A percentile compares a stretch with the other conserved stretches of the same genome.
phyloP scores from a whole-genome alignment of 805 yeast genomes.

The Suhomyces sp. region DNA sequence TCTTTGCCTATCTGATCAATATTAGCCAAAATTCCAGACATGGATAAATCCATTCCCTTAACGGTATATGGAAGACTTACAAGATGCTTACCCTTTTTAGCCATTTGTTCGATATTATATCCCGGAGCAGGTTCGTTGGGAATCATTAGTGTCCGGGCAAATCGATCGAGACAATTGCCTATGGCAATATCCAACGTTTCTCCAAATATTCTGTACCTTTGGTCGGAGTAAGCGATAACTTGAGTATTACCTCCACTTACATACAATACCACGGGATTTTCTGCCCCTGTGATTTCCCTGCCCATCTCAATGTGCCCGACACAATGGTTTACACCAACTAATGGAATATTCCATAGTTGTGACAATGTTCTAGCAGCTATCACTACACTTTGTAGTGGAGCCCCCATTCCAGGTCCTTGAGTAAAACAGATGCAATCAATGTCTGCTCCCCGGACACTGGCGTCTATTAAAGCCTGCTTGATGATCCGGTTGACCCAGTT shows the following conservation, averaged over 20 bases:
- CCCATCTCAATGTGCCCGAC: slow-evolving; percentile 99
- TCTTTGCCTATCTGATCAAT: slow-evolving; percentile 80
- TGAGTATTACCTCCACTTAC: slow-evolving; percentile 99
- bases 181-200: slow-evolving; percentile 97
- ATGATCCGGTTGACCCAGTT: slow-evolving; percentile 88
- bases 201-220: slow-evolving; percentile 96
- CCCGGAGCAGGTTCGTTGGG: slow-evolving; percentile 97
- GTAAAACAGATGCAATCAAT: slow-evolving; percentile 88
- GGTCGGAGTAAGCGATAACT: slow-evolving; percentile 93
- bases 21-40: slow-evolving; percentile 91
- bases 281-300: slow-evolving; percentile 95
- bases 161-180: slow-evolving; percentile 94
- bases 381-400: slow-evolving; percentile 91
- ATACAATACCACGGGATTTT: slow-evolving; percentile 93
- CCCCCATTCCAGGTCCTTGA: slow-evolving; percentile 99
- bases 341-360: slow-evolving; percentile 76
- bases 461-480: slow-evolving; percentile 62
- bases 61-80: slow-evolving; percentile 92
- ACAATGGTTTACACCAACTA: slow-evolving; percentile 96
- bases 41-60: slow-evolving; percentile 96
- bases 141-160: slow-evolving; percentile 86
- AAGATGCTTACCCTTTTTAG: slow-evolving; percentile 62
- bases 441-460: slow-evolving; percentile 50
- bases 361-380: slow-evolving; percentile 86
- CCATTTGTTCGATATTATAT: slow-evolving; percentile 92